Evolutionary conservation across 352 stramenopile species (phyloP).

Genomic region (Blastocystis sp.): DNA sequence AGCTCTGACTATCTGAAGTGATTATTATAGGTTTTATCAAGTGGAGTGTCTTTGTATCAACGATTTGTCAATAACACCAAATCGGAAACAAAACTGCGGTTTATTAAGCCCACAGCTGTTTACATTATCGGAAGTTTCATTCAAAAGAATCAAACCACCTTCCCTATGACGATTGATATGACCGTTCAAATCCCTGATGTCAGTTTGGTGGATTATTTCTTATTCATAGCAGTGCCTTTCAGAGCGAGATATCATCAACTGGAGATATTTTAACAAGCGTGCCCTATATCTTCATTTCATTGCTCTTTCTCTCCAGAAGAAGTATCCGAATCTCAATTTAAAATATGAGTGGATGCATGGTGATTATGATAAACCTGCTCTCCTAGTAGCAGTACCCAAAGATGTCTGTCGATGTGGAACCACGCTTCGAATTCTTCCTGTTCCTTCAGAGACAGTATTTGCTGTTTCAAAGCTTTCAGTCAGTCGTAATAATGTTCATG

Average conservation of each 20-base stretch:
- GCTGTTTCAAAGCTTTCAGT: background rate
- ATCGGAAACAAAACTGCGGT: background rate
- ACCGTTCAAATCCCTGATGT: slow-evolving; percentile 7
- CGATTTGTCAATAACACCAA: background rate
- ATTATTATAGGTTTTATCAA: background rate
- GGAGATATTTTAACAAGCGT: slow-evolving; percentile 33
- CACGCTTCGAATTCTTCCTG: slow-evolving; percentile 5
- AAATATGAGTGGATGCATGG: slow-evolving; percentile 44
- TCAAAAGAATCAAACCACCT: background rate
- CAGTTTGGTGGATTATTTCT: background rate
- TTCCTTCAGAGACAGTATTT: background rate
- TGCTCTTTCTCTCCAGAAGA: background rate
- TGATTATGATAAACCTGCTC: slow-evolving; percentile 26
- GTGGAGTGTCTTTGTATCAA: background rate
- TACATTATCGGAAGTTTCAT: slow-evolving; percentile 16
- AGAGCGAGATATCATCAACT: background rate
- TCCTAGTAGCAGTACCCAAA: background rate
- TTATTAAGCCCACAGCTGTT: slow-evolving; percentile 13
- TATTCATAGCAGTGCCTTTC: background rate
- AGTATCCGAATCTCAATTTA: background rate
- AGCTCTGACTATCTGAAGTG: background rate
- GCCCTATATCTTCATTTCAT: background rate
- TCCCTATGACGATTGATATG: slow-evolving; percentile 31
- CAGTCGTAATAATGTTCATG: background rate
- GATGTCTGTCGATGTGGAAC: background rate